Percentiles rank a stretch among this genome's conserved stretches.
phyloP scores from a whole-genome alignment of 2,329 filamentous ascomycete species.

The Didymosphaeria variabile region DNA sequence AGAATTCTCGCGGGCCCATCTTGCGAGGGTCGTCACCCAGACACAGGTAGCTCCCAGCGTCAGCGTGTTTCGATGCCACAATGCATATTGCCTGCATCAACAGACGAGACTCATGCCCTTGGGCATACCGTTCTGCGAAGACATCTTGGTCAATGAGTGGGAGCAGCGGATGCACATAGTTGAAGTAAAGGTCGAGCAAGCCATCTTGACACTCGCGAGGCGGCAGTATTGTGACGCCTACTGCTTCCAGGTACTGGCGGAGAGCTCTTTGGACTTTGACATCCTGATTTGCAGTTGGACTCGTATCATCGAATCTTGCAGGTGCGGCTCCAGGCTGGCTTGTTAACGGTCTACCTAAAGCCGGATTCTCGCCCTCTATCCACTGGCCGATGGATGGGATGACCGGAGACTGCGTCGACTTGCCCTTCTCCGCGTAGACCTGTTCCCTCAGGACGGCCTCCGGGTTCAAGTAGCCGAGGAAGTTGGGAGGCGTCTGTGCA shows the following conservation, averaged over 20 bases:
- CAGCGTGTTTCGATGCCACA: slow-evolving; percentile 58
- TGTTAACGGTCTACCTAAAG: slow-evolving; percentile 23
- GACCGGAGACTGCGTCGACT: slow-evolving; percentile 39
- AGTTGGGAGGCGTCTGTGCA: slow-evolving; percentile 50
- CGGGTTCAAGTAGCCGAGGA: slow-evolving; percentile 58
- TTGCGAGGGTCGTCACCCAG: slow-evolving; percentile 46
- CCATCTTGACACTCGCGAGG: slow-evolving; percentile 47
- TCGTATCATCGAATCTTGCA: slow-evolving; percentile 40
- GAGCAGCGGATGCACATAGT: slow-evolving; percentile 57
- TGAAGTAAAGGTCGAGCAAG: slow-evolving; percentile 57
- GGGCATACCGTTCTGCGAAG: slow-evolving; percentile 50
- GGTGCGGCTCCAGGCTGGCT: slow-evolving; percentile 34
- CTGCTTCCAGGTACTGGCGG: slow-evolving; percentile 48
- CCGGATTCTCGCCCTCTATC: slow-evolving; percentile 43
- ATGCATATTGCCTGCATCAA: slow-evolving; percentile 58
- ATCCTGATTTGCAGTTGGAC: slow-evolving; percentile 42
- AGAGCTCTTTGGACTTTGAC: slow-evolving; percentile 45
- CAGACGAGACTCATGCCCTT: slow-evolving; percentile 49
- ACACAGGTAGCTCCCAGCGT: slow-evolving; percentile 52
- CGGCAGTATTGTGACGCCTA: slow-evolving; percentile 46
- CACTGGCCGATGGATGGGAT: slow-evolving; percentile 47
- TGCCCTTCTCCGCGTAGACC: slow-evolving; percentile 46
- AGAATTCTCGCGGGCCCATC: slow-evolving; percentile 55
- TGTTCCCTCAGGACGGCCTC: slow-evolving; percentile 58
- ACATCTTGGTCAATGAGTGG: slow-evolving; percentile 57